Conservation (phyloP, 129 eudicot genomes). For the Tanacetum coccineum region DNA sequence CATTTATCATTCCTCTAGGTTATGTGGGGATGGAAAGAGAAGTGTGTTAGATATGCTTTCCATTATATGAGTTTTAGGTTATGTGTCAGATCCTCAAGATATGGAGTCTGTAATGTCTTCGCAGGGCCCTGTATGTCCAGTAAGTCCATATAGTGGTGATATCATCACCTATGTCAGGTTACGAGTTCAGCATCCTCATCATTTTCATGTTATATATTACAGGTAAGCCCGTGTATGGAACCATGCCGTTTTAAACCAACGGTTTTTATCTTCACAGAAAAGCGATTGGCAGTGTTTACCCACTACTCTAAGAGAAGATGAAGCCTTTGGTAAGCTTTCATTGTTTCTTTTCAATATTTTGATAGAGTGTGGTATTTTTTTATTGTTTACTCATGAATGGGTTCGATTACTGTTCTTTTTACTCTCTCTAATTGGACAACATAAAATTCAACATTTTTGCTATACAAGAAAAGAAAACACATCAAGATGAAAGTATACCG, state of each 20-base stretch:
- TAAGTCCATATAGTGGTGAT: slow-evolving; percentile 35
- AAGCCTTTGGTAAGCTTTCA: slow-evolving; percentile 53
- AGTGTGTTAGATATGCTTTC: slow-evolving; percentile 80
- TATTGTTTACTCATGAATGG: too few species aligned
- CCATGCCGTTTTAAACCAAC: slow-evolving; percentile 85
- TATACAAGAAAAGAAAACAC: too few species aligned
- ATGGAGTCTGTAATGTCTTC: slow-evolving; percentile 90
- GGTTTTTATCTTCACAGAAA: slow-evolving; percentile 59
- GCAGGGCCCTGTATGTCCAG: slow-evolving; percentile 95
- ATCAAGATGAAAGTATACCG: too few species aligned
- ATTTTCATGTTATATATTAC: slow-evolving; percentile 15
- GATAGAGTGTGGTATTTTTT: background rate
- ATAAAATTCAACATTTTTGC: too few species aligned
- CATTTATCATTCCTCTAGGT: slow-evolving; percentile 44
- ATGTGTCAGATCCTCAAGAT: slow-evolving; percentile 91
- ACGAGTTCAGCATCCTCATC: background rate
- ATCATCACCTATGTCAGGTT: slow-evolving; percentile 9
- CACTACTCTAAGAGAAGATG: slow-evolving; percentile 78
- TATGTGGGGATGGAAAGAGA: slow-evolving; percentile 86
- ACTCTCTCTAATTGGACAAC: too few species aligned
- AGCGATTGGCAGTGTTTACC: slow-evolving; percentile 78
- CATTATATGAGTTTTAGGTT: slow-evolving; percentile 91
- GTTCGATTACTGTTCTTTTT: too few species aligned
- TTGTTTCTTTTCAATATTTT: slow-evolving; percentile 8
- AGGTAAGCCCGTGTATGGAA: slow-evolving; percentile 96